Evolutionary conservation across 495 filamentous ascomycete genomes (phyloP).

Genomic region (Podospora appendiculata): DNA sequence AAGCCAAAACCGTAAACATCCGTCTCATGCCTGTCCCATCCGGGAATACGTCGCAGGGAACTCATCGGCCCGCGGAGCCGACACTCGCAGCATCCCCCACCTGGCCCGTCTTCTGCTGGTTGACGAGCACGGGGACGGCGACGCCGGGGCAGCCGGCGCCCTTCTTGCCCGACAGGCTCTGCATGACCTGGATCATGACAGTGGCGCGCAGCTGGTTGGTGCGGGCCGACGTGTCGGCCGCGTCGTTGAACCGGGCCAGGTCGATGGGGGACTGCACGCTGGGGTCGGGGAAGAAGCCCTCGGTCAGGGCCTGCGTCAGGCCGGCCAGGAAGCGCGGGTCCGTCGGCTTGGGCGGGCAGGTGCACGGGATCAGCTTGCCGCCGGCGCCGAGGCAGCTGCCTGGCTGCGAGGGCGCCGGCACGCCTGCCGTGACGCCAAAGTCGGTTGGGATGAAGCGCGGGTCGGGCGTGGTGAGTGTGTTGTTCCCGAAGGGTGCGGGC

Average conservation of each 20-base stretch:
- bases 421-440: conserved; percentile 12
- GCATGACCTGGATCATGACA: conserved; percentile 20
- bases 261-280: conserved; percentile 12
- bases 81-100: background rate
- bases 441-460: conserved; percentile 6
- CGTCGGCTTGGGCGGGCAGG: conserved; percentile 13
- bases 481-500: background rate
- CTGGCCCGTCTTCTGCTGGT: conserved; percentile 12
- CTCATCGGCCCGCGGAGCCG: background rate
- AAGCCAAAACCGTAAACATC: no score
- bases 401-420: background rate
- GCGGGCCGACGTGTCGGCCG: conserved; percentile 1
- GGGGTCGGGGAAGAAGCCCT: conserved; percentile 20
- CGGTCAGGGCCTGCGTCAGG: conserved; percentile 9
- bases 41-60: no score
- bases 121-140: conserved; percentile 8
- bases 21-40: no score
- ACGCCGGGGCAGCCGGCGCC: conserved; percentile 17
- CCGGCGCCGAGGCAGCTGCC: conserved; percentile 9
- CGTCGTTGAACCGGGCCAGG: conserved; percentile 17
- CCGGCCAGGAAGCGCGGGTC: conserved; percentile 14
- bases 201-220: conserved; percentile 12
- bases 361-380: conserved; percentile 15
- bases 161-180: conserved; percentile 16
- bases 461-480: background rate